Base-by-base conservation (phyloP, 257 asterid species). In the Linderniella brevidens region DNA sequence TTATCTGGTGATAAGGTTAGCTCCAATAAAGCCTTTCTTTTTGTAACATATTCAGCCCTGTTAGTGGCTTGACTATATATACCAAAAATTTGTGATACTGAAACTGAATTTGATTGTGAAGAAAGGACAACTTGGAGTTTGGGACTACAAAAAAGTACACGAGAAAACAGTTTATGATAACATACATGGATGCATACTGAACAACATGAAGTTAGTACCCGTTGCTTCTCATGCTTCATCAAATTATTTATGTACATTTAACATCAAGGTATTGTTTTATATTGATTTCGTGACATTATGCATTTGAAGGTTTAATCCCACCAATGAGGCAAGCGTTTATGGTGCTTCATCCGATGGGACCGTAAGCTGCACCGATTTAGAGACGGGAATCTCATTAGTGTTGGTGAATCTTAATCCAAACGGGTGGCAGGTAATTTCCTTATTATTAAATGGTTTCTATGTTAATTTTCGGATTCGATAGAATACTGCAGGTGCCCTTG, bases 61-160 rank as follows among this genome's bases (percentile, higher is more conserved):
- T 4, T n/a, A 16, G 13, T 39, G 51, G n/a, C n/a, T n/a, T 15
- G 20, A 25, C 20, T 41, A 35, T 42, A 35, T 46, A 41, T 46
- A 11, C 52, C 8, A 5, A 16, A 16, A 1, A 44, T 44, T 12
- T 3, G 6, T 9, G 10, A 17, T 16, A 9, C 15, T n/a, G 25
- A 5, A 13, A 45, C 12, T 14, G 3, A 52, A 10, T 59, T 15
- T 36, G 56, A 35, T 46, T 49, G 35, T 52, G 55, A 60, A 87
- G 98, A 88, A 84, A 88, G 98, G 98, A 42, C 98, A 88, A 67
- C 83, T 88, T 70, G 98, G 98, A 63, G 83, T 88, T 50, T 88
- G 95, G 98, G 94, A 88, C 77, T 88, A 78, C 45, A 72, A 25
- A 17, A 80, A 79, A 69, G 94, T 78, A 59, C 72, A 81, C 41